Evolutionary conservation across 495 filamentous ascomycete genomes (phyloP), one percentile per base, ranked within the genome.

Genomic region (Staphylotrichum longicolle): DNA sequence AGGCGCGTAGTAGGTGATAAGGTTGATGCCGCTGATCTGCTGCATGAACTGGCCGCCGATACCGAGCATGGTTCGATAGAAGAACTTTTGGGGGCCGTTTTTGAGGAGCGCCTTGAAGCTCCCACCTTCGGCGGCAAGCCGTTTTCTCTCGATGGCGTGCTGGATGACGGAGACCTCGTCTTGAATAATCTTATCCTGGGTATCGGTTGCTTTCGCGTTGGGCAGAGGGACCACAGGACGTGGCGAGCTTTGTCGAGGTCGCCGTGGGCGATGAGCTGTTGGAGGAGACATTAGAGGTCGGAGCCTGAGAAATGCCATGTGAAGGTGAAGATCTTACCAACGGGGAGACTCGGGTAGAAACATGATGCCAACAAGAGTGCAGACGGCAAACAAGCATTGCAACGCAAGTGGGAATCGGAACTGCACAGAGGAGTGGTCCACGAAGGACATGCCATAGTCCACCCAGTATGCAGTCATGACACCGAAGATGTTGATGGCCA

Each of bases 1-100:
- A 6, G 88, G 78, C 2, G 86, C 82, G 60, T 91, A 92, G 68
- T 90, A 89, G 49, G 87, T 88, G 63, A 91, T 86, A 15, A 91
- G 66, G 63, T 91, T 91, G 66, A 91, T 90, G 30, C 90, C 90
- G 0, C n/a, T 59, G 9, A 66, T 35, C 4, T 66, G 63, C 45
- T 66, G 64, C 12, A 66, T 53, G 7, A 63, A 58, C 45, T 66
- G 64, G 57, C 32, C 63, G 37, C 35, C 33, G 27, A 51, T 39
- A 5, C 57, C 64, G 3, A 66, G 53, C 33, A 60, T 27, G 1
- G 48, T 53, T 11, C 90, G 85, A 72, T 91, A 41, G 7, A 54
- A 41, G 37, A 41, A 41, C 20, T 54, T 40, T 15, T 40, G 37
- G 15, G 37, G 35, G 15, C 51, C 51, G 8, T 41, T 41, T 5